A percentile compares a stretch with the other conserved stretches of the same genome.
These are phyloP conservation scores for Aspergillus diversus DNA, from an alignment of 495 filamentous ascomycete genomes.

Conservation along the genomic window DNA sequence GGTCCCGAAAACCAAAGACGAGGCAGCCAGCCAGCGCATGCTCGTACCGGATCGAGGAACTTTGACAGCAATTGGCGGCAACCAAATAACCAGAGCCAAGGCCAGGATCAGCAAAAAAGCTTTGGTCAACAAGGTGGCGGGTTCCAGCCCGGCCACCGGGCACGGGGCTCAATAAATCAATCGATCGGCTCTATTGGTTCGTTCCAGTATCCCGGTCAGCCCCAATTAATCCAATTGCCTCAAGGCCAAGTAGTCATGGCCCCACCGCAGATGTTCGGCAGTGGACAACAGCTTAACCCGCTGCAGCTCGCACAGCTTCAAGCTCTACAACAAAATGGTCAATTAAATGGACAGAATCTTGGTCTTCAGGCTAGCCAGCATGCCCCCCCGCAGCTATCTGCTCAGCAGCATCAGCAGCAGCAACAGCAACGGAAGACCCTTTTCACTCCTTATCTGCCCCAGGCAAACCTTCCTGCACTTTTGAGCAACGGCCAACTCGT, in stretches of 20 bases:
- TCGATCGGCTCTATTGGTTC: conserved; percentile 81
- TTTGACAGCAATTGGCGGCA: conserved; percentile 99
- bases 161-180: conserved; percentile 81
- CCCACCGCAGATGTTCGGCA: conserved; percentile 73
- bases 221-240: conserved; percentile 84
- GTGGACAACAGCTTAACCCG: conserved; percentile 82
- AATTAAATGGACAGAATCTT: conserved; percentile 78
- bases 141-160: conserved; percentile 93
- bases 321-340: conserved; percentile 77
- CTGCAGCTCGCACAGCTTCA: conserved; percentile 91
- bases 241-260: conserved; percentile 80
- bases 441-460: conserved; percentile 96
- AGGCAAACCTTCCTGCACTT: conserved; percentile 90
- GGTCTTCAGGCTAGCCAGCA: conserved; percentile 76
- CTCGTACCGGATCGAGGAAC: conserved; percentile 81
- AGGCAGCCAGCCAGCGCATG: conserved; percentile 69
- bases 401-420: conserved; percentile 65
- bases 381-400: conserved; percentile 61
- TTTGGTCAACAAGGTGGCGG: conserved; percentile 64
- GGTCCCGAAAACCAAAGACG: conserved; percentile 67
- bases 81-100: conserved; percentile 67
- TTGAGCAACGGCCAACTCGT: conserved; percentile 92
- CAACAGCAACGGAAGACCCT: conserved; percentile 97
- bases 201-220: conserved; percentile 92
- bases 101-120: conserved; percentile 59